These are phyloP conservation scores for Candida adriatica DNA, from an alignment of 805 yeast genomes.

Conservation along the genomic window DNA sequence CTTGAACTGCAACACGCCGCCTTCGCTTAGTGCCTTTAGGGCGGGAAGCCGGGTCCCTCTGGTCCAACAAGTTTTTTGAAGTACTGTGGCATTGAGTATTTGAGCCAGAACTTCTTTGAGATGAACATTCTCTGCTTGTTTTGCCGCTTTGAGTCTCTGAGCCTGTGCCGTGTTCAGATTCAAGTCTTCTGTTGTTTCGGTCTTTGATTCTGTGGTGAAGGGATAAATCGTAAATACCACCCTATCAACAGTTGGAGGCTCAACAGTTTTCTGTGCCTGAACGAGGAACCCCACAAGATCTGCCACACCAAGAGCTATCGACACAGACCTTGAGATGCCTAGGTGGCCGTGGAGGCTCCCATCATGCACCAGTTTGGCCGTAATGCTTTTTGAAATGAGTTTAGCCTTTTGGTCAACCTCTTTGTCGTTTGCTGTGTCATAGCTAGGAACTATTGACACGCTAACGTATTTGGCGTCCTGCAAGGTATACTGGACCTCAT, in stretches of 20 bases:
- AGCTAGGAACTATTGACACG: constrained; percentile 48
- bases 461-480: constrained; percentile 37
- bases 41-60: constrained; percentile 46
- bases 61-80: constrained; percentile 35
- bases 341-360: constrained; percentile 31
- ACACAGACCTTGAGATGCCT: constrained; percentile 46
- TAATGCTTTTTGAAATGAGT: constrained; percentile 23
- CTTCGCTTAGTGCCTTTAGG: constrained; percentile 44
- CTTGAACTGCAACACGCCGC: constrained; percentile 52
- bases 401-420: constrained; percentile 8
- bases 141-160: constrained; percentile 16
- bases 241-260: constrained; percentile 25
- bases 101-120: constrained; percentile 20
- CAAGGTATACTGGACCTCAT: constrained; percentile 30
- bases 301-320: constrained; percentile 50
- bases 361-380: constrained; percentile 43
- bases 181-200: constrained; percentile 26
- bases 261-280: constrained; percentile 37
- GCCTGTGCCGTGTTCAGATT: constrained; percentile 18
- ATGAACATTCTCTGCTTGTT: constrained; percentile 15
- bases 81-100: constrained; percentile 11
- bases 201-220: constrained; percentile 32
- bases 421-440: constrained; percentile 26
- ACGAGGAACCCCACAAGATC: constrained; percentile 46
- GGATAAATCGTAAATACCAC: constrained; percentile 49